Base-by-base conservation (phyloP, 441 rosid species). In the Pelargonium fulgidum region DNA sequence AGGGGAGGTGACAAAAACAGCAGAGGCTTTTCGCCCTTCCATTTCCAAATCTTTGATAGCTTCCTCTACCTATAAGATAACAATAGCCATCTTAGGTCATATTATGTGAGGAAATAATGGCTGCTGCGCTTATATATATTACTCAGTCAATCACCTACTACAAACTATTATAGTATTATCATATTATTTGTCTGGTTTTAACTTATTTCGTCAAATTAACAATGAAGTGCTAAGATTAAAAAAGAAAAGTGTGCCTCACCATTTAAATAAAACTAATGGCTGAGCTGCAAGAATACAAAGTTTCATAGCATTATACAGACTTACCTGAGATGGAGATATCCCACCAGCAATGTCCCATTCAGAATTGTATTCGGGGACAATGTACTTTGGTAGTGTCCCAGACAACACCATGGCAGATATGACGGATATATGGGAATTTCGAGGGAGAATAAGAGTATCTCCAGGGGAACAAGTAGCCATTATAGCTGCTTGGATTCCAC, bases 391-490 rank as follows among this genome's bases (percentile, higher is more conserved):
- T 9, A 76, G 24, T 7, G 79, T 80, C 70, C 91, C 91, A 58
- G 87, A 80, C 65, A 87, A 76, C 29, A 87, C 84, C 76, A 85
- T 76, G 41, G 79, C 85, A 62, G 89, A 85, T 10, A 79, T 70
- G 63, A 84, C 89, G 6, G 89, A 86, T 61, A 83, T 24, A 68
- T 85, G 89, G n/a, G 82, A 82, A 78, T 85, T 86, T 33, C 89
- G 86, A 72, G 91, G 85, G 16, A 86, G 86, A 74, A 86, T 73
- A 11, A 85, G 54, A 70, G 68, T 71, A 24, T 83, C 80, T 64
- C 91, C 86, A 4, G 89, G 87, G 4, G 81, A 82, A 68, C 87
- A 86, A 47, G 86, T 86, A 29, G 87, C 83, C 85, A 86, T 72
- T 44, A 86, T 70, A 47, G 91, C 84, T 48, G 91, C 89, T 48